A percentile compares a stretch with the other conserved stretches of the same genome.
Conservation (phyloP, 805 yeast genomes). For the Kazachstania bromeliacearum region DNA sequence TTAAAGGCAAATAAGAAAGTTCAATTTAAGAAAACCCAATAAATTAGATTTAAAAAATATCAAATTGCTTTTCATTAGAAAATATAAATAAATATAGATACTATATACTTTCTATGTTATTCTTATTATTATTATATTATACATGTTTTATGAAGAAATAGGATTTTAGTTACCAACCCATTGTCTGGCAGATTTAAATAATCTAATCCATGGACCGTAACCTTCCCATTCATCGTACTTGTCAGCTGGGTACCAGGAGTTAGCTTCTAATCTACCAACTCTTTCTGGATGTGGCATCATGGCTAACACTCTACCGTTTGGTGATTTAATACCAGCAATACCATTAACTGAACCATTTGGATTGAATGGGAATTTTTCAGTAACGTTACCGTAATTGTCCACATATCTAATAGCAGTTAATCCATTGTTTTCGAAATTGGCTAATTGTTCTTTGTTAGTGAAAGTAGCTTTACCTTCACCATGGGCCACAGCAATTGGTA, state of each 20-base stretch:
- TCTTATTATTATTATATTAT: not conserved
- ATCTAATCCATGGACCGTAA: constrained; percentile 90
- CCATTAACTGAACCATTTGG: constrained; percentile 95
- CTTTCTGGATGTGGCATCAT: constrained; percentile 99
- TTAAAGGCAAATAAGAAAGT: constrained; percentile 42
- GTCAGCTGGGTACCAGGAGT: constrained; percentile 80
- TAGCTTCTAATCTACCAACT: constrained; percentile 75
- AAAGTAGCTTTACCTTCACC: constrained; percentile 95
- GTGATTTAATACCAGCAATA: constrained; percentile 82
- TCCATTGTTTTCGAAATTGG: constrained; percentile 41
- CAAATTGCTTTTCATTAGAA: too few relatives aligned
- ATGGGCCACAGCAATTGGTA: constrained; percentile 97
- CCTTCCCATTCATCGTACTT: constrained; percentile 57
- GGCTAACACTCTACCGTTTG: constrained; percentile 91
- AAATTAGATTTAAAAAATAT: not conserved
- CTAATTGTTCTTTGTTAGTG: constrained; percentile 35
- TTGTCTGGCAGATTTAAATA: constrained; percentile 85
- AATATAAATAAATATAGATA: not conserved
- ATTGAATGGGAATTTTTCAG: constrained; percentile 83
- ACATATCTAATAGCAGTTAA: constrained; percentile 69
- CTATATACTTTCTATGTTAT: not conserved
- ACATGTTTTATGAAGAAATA: not conserved
- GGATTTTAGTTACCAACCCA: constrained; percentile 56
- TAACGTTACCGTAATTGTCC: constrained; percentile 80
- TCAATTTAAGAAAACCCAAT: constrained; percentile 18